Conservation (phyloP, 768 basidiomycete species). For the Podaxis sp. region DNA sequence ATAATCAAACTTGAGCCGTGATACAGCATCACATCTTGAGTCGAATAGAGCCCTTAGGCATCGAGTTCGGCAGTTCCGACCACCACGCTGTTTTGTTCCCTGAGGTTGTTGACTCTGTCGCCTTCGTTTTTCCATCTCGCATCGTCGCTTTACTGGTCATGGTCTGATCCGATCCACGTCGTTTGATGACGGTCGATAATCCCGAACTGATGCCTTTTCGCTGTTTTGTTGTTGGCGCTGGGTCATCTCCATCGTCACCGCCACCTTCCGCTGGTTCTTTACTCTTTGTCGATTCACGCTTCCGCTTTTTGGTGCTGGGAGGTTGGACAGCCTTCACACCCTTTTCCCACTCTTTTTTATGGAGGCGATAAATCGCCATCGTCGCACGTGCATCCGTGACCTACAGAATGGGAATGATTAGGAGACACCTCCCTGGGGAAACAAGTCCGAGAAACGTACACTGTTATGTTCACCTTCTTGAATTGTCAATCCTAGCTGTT, state of each 20-base stretch:
- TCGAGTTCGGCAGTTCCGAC: background rate
- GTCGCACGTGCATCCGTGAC: conserved; percentile 91
- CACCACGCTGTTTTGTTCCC: conserved; percentile 1
- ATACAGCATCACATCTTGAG: background rate
- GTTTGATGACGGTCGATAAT: conserved; percentile 45
- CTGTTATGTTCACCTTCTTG: conserved; percentile 90
- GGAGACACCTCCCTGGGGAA: background rate
- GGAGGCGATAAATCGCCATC: conserved; percentile 87
- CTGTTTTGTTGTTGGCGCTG: conserved; percentile 5
- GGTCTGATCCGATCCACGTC: conserved; percentile 9
- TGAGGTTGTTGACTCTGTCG: background rate
- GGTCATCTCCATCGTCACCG: conserved; percentile 11
- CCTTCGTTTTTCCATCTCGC: background rate
- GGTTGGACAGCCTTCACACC: conserved; percentile 11
- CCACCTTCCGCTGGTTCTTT: conserved; percentile 11
- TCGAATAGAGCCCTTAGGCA: background rate
- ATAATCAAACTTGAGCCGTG: background rate
- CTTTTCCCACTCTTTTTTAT: conserved; percentile 81
- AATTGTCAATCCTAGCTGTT: conserved; percentile 76
- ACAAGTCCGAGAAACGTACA: conserved; percentile 39
- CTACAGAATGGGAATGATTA: conserved; percentile 31
- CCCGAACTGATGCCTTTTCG: conserved; percentile 63
- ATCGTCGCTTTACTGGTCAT: background rate
- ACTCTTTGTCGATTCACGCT: conserved; percentile 5
- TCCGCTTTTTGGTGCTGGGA: conserved; percentile 14